A percentile compares a stretch with the other conserved stretches of the same genome.
These are phyloP conservation scores for Haematococcus sp. DNA, from an alignment of 139 green algal genomes.

Conservation along the genomic window DNA sequence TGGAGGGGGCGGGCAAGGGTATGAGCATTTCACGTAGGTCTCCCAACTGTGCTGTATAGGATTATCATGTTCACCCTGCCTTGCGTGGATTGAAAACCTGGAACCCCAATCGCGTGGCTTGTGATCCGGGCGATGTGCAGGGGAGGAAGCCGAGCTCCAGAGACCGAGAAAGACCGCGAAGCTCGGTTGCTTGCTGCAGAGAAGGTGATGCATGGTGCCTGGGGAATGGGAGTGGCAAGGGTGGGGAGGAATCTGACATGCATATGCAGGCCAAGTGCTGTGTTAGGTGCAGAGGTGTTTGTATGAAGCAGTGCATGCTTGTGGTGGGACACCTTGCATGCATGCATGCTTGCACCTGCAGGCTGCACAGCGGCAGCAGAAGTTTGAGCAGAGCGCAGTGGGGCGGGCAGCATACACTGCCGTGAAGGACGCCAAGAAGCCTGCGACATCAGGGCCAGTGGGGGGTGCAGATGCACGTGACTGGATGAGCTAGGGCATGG, in stretches of 20 bases:
- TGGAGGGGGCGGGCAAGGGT: not conserved
- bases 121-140: not conserved
- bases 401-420: slow-evolving; percentile 34
- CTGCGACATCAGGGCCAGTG: not conserved
- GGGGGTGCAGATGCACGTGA: slow-evolving; percentile 2
- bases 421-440: slow-evolving; percentile 30
- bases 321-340: not conserved
- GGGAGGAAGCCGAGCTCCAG: not conserved
- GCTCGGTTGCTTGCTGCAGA: slow-evolving; percentile 26
- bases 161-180: slow-evolving; percentile 24
- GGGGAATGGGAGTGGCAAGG: no score
- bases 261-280: no score
- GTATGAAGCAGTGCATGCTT: no score
- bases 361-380: slow-evolving; percentile 23
- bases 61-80: not conserved
- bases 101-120: not conserved
- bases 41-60: not conserved
- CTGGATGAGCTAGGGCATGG: slow-evolving; percentile 7
- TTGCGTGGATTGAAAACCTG: no score
- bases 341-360: slow-evolving; percentile 1
- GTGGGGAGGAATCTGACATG: no score
- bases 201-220: slow-evolving; percentile 8
- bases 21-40: not conserved
- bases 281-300: no score
- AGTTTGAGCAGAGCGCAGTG: slow-evolving; percentile 39